phyloP scores from a whole-genome alignment of 805 yeast genomes.

The Deakozyma indianensis region DNA sequence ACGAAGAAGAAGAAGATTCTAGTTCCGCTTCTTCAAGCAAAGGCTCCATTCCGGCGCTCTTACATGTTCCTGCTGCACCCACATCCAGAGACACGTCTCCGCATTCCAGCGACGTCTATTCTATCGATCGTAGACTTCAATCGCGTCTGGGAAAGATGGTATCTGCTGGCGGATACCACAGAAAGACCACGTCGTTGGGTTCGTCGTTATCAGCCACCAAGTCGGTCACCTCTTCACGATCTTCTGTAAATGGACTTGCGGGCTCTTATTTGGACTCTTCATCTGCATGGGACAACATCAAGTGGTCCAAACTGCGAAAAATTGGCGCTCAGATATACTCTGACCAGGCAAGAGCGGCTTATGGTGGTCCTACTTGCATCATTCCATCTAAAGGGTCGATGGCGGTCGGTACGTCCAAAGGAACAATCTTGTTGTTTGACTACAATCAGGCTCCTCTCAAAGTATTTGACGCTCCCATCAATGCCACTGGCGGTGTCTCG shows the following conservation, averaged over 20 bases:
- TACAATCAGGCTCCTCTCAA: neutral
- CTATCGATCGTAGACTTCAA: neutral
- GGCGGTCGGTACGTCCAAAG: neutral
- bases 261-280: neutral
- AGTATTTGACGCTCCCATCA: neutral
- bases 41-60: no score
- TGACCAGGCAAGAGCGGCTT: neutral
- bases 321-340: neutral
- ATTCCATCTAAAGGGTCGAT: neutral
- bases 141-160: neutral
- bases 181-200: neutral
- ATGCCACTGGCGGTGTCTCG: neutral
- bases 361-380: neutral
- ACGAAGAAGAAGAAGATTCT: no score
- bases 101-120: neutral
- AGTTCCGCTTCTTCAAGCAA: no score
- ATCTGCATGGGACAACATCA: neutral
- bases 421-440: neutral
- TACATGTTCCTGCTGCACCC: no score
- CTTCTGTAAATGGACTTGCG: neutral
- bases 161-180: slow-evolving; percentile 1
- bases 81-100: no score
- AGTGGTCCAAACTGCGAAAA: neutral
- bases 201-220: neutral
- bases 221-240: neutral